Evolutionary conservation across 2,329 filamentous ascomycete genomes (phyloP).

Genomic region (Monilinia fructigena): DNA sequence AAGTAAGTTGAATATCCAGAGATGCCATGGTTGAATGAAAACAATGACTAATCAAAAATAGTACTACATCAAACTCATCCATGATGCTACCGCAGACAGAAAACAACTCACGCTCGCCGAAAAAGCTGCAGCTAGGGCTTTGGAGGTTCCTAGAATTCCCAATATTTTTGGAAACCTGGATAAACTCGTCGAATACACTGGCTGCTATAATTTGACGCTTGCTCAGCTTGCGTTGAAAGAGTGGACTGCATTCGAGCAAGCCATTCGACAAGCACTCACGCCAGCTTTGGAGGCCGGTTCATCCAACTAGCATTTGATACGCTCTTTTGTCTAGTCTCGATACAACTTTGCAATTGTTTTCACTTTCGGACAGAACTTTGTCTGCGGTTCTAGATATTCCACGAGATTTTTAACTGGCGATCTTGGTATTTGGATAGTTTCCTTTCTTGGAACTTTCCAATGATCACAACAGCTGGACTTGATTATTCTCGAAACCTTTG

Average conservation of each 20-base stretch:
- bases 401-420: neutral
- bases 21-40: neutral
- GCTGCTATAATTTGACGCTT: slow-evolving; percentile 48
- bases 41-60: slow-evolving; percentile 36
- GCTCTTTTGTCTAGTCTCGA: neutral
- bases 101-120: slow-evolving; percentile 46
- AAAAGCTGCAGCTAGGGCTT: slow-evolving; percentile 38
- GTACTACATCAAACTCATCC: slow-evolving; percentile 58
- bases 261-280: slow-evolving; percentile 43
- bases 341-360: neutral
- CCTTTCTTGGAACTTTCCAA: slow-evolving; percentile 2
- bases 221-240: slow-evolving; percentile 48
- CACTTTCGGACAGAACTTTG: neutral
- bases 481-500: neutral
- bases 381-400: slow-evolving; percentile 3
- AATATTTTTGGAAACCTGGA: slow-evolving; percentile 46
- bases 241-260: slow-evolving; percentile 50
- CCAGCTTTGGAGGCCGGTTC: slow-evolving; percentile 23
- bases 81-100: slow-evolving; percentile 50
- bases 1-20: slow-evolving; percentile 45
- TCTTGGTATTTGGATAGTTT: slow-evolving; percentile 1
- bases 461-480: neutral
- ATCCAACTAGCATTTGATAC: neutral
- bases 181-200: slow-evolving; percentile 47
- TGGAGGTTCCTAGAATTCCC: slow-evolving; percentile 13